phyloP scores from a whole-genome alignment of 495 filamentous ascomycete genomes.

The Geoglossum glabrum region DNA sequence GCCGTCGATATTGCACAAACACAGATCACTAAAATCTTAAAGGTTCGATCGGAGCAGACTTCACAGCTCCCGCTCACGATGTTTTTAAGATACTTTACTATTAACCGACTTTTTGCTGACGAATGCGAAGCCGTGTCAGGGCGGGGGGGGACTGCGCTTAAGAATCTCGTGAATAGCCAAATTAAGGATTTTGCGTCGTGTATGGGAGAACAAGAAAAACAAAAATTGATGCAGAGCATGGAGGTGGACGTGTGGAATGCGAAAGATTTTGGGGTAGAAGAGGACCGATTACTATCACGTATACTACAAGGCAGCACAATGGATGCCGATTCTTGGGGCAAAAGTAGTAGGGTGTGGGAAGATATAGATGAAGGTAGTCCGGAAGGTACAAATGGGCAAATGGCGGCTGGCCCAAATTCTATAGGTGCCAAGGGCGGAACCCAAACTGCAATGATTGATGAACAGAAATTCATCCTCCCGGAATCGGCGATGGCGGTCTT shows the following conservation, averaged over 20 bases:
- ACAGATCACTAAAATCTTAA: constrained; percentile 77
- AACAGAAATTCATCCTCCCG: constrained; percentile 69
- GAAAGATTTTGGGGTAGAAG: constrained; percentile 56
- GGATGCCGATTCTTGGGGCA: constrained; percentile 55
- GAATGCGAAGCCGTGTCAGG: constrained; percentile 95
- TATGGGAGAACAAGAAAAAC: constrained; percentile 56
- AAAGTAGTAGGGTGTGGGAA: constrained; percentile 51
- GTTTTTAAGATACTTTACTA: constrained; percentile 80
- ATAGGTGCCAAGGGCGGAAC: constrained; percentile 40
- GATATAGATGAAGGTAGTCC: constrained; percentile 13
- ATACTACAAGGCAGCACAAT: constrained; percentile 64
- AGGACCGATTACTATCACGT: constrained; percentile 38
- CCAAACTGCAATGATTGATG: constrained; percentile 59
- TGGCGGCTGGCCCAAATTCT: constrained; percentile 25
- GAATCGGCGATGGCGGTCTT: constrained; percentile 63
- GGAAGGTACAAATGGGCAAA: constrained; percentile 8
- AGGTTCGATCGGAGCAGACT: constrained; percentile 75
- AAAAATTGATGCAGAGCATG: constrained; percentile 63
- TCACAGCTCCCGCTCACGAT: constrained; percentile 47
- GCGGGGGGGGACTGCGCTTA: constrained; percentile 61
- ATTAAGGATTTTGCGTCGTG: constrained; percentile 73
- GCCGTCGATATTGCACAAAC: constrained; percentile 85
- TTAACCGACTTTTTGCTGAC: constrained; percentile 86
- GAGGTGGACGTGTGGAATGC: constrained; percentile 83
- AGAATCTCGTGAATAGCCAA: constrained; percentile 75